Evolutionary conservation across 768 basidiomycete species (phyloP), one percentile per base, ranked within the genome.

Genomic region (Terana coerulea): DNA sequence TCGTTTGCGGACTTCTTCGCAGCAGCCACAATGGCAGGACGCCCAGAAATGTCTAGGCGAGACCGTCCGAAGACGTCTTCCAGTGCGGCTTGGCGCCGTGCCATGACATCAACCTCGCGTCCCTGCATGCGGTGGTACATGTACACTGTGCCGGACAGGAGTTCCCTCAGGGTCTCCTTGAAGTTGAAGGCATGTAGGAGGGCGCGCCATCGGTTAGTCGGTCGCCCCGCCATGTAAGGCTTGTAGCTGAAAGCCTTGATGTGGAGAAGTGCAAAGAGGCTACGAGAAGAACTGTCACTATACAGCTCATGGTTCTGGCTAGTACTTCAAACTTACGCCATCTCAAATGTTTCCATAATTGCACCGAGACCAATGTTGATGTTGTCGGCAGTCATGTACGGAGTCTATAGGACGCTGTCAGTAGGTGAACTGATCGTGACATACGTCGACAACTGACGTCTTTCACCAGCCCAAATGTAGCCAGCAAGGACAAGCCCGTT

Each of bases 361-460:
- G 86, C 85, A 14, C 79, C 77, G 35, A 87, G 77, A 3, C 84
- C 88, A 24, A 85, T 82, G 57, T 83, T 81, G 56, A 89, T 83
- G 59, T 88, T 84, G 7, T 79, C 79, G 3, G 84, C 81, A 1
- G 86, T 85, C 86, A 86, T 87, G 61, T 81, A 83, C 47, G 70
- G 70, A 1, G 81, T 80, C 83, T 84, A 37, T 28, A 15, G n/a
- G 45, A 28, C 31, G 40, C 39, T 30, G 47, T 61, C 10, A 49
- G 45, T 21, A 53, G 11, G 19, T 8, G 21, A 17, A 12, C 3
- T 45, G n/a, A n/a, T 28, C 31, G 50, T 10, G 8, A 14, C 10
- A 26, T 22, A 48, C 37, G 25, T 10, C 31, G 26, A 35, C 14
- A 17, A 64, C 75, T 39, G 59, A 84, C 84, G 64, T 78, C 76